A percentile compares a stretch with the other conserved stretches of the same genome.
These are phyloP conservation scores for Paxillus rubicundulus DNA, from an alignment of 768 basidiomycete genomes.

Conservation along the genomic window DNA sequence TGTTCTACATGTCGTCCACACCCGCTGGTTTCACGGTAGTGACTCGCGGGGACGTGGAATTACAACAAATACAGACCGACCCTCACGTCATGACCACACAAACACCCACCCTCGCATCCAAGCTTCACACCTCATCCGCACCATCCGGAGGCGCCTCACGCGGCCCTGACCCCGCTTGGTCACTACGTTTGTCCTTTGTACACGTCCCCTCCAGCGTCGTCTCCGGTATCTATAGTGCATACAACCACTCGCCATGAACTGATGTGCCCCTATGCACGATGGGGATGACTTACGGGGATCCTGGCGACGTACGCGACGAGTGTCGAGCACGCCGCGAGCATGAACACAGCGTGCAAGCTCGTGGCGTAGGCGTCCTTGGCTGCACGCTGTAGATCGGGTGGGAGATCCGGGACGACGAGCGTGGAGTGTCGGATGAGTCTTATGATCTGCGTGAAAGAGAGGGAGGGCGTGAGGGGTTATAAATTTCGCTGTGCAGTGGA, in stretches of 20 bases:
- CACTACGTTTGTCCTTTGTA: background rate
- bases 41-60: no score
- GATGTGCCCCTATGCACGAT: no score
- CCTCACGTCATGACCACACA: no score
- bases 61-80: no score
- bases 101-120: no score
- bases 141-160: no score
- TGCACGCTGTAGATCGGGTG: conserved; percentile 9
- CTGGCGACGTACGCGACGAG: conserved; percentile 5
- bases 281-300: conserved; percentile 1
- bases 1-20: no score
- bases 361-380: conserved; percentile 7
- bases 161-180: no score
- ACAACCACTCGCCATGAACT: no score
- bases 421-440: conserved; percentile 13
- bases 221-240: no score
- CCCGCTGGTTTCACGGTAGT: no score
- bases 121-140: no score
- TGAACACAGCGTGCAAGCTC: conserved; percentile 9
- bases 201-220: background rate
- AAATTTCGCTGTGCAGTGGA: background rate
- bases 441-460: conserved; percentile 3
- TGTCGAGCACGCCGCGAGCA: conserved; percentile 5
- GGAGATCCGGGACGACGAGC: conserved; percentile 8
- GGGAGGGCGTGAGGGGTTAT: background rate